These are phyloP conservation scores for Westerdykella sp. DNA, from an alignment of 2,329 filamentous ascomycete genomes.

Conservation along the genomic window DNA sequence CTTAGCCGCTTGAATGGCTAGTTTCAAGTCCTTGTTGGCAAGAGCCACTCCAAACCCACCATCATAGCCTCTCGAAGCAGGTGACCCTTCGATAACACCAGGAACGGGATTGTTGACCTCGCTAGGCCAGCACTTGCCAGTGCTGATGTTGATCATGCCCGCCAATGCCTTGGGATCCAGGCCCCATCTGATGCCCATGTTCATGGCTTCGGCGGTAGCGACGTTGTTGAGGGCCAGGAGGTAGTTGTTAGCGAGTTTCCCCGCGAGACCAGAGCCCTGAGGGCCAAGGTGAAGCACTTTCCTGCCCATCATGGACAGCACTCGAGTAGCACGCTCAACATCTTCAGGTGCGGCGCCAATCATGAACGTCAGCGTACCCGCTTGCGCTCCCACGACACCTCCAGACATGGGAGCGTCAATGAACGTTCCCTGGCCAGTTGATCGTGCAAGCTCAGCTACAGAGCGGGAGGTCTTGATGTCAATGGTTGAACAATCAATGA, in stretches of 20 bases:
- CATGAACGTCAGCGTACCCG: constrained; percentile 93
- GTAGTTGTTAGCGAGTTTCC: constrained; percentile 97
- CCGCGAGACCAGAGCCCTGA: constrained; percentile 79
- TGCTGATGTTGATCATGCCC: constrained; percentile 85
- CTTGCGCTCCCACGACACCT: constrained; percentile 82
- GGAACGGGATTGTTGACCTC: constrained; percentile 93
- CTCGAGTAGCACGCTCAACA: constrained; percentile 58
- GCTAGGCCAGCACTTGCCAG: constrained; percentile 92
- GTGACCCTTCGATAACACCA: constrained; percentile 70
- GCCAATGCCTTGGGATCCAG: constrained; percentile 63
- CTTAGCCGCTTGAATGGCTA: constrained; percentile 43
- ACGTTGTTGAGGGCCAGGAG: constrained; percentile 90
- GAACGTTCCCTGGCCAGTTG: constrained; percentile 65
- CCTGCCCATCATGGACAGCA: constrained; percentile 77
- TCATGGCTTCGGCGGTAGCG: constrained; percentile 61
- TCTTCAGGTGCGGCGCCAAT: constrained; percentile 62
- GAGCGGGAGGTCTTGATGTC: constrained; percentile 77
- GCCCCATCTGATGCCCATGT: constrained; percentile 58
- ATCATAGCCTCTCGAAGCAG: constrained; percentile 65
- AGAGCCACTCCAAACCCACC: constrained; percentile 47
- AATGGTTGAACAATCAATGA: constrained; percentile 96
- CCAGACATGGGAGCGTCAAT: constrained; percentile 97
- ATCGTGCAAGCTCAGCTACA: constrained; percentile 65
- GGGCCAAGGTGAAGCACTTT: constrained; percentile 78
- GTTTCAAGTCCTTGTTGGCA: constrained; percentile 46